Conservation (phyloP, 2,329 filamentous ascomycete species). For the Cladosporium colombiae region DNA sequence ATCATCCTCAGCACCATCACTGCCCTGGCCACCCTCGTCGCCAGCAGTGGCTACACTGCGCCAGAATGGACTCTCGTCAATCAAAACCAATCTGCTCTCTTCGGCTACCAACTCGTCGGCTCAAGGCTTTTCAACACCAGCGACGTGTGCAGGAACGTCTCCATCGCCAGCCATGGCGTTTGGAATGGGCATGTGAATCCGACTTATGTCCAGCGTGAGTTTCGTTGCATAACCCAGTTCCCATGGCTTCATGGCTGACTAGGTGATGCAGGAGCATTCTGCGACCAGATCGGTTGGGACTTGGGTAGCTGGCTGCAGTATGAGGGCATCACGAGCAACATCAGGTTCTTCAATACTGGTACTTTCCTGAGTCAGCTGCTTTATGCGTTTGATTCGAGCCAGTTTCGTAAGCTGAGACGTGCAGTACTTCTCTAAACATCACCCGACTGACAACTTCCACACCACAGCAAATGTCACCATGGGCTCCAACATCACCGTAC, state of each 20-base stretch:
- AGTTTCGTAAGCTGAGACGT: background rate
- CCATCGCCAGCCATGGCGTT: conserved; percentile 8
- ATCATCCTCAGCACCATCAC: conserved; percentile 18
- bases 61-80: conserved; percentile 20
- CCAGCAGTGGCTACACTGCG: background rate
- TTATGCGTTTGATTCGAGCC: conserved; percentile 26
- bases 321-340: background rate
- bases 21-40: background rate
- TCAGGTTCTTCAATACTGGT: conserved; percentile 26
- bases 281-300: conserved; percentile 9
- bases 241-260: background rate
- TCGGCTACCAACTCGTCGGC: conserved; percentile 36
- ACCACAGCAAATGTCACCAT: conserved; percentile 3
- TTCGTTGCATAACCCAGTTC: too few species aligned
- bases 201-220: conserved; percentile 4
- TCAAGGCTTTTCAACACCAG: conserved; percentile 26
- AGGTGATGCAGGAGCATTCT: background rate
- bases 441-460: background rate
- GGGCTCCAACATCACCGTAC: conserved; percentile 7
- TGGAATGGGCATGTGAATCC: conserved; percentile 24
- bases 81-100: conserved; percentile 30
- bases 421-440: background rate
- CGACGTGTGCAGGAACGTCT: conserved; percentile 21
- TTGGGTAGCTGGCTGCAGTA: background rate
- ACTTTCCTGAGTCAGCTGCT: conserved; percentile 30